These are phyloP conservation scores for Helichrysum umbraculigerum DNA, from an alignment of 129 eudicot genomes.

Conservation along the genomic window DNA sequence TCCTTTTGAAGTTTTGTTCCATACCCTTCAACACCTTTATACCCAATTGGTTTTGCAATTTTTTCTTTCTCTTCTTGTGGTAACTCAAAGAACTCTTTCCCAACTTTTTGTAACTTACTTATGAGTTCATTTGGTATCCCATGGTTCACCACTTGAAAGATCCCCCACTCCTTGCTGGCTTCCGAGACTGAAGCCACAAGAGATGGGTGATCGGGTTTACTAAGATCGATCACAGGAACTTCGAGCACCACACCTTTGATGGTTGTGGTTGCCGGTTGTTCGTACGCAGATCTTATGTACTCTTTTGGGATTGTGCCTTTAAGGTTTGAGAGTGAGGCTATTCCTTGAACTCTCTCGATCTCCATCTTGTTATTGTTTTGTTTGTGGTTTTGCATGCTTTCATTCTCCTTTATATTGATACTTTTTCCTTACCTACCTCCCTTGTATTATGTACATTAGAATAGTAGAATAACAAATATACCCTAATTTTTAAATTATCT, in stretches of 20 bases:
- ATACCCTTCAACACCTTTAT: conserved; percentile 70
- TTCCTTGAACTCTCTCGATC: conserved; percentile 50
- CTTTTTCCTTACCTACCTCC: neutral
- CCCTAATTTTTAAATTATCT: too few species aligned
- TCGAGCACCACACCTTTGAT: conserved; percentile 36
- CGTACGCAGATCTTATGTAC: conserved; percentile 40
- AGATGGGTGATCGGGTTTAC: conserved; percentile 11
- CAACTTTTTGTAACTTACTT: conserved; percentile 46
- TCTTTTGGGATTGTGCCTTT: conserved; percentile 48
- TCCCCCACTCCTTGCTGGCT: conserved; percentile 49
- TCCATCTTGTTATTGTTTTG: conserved; percentile 34
- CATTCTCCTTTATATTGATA: conserved; percentile 2
- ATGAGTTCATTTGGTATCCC: conserved; percentile 60
- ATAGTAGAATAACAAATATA: too few species aligned
- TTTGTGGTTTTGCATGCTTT: conserved; percentile 16
- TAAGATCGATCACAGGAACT: conserved; percentile 49
- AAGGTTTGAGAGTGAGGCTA: conserved; percentile 41
- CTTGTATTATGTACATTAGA: too few species aligned
- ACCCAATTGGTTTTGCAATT: conserved; percentile 48
- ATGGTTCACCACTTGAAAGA: conserved; percentile 69
- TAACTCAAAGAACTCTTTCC: conserved; percentile 69
- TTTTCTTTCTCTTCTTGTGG: conserved; percentile 68
- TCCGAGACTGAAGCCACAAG: conserved; percentile 23
- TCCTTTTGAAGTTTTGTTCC: conserved; percentile 72
- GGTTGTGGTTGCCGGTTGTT: conserved; percentile 52